Evolutionary conservation across 2,329 filamentous ascomycete species (phyloP).

Genomic region (Nannizziopsis barbatae): DNA sequence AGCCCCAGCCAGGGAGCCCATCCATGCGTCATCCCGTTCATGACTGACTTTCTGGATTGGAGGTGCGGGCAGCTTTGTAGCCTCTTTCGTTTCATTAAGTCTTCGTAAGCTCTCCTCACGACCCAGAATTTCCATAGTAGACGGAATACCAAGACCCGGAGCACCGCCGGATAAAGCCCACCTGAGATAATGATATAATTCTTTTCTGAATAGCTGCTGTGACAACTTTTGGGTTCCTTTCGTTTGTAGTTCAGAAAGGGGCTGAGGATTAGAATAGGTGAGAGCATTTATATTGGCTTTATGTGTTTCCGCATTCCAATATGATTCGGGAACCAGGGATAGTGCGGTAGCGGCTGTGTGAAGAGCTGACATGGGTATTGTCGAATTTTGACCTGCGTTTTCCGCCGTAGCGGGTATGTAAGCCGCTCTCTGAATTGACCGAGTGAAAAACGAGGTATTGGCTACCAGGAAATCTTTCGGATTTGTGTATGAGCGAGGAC

Average conservation of each 20-base stretch:
- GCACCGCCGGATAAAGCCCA: constrained; percentile 45
- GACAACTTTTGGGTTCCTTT: constrained; percentile 20
- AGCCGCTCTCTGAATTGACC: constrained; percentile 21
- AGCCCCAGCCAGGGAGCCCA: constrained; percentile 13
- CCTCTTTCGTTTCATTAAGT: constrained; percentile 31
- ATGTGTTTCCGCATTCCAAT: constrained; percentile 34
- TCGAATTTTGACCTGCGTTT: constrained; percentile 7
- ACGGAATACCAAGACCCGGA: constrained; percentile 43
- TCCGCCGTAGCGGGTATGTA: constrained; percentile 20
- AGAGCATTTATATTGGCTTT: constrained; percentile 31
- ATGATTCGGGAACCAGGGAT: constrained; percentile 30
- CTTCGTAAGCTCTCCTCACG: constrained; percentile 40
- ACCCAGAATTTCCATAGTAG: constrained; percentile 47
- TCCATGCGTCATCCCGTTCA: constrained; percentile 9
- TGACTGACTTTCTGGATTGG: neutral
- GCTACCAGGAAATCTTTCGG: constrained; percentile 13
- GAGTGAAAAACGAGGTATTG: constrained; percentile 34
- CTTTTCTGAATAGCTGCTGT: constrained; percentile 33
- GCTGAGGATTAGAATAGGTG: constrained; percentile 17
- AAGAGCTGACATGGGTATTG: constrained; percentile 28
- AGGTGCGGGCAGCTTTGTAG: constrained; percentile 21
- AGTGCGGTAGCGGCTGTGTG: constrained; percentile 36
- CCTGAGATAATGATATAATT: constrained; percentile 46
- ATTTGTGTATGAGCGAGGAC: constrained; percentile 15
- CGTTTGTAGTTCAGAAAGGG: constrained; percentile 18